Base-by-base conservation (phyloP, 345 rosid genomes). In the Populus tremula region DNA sequence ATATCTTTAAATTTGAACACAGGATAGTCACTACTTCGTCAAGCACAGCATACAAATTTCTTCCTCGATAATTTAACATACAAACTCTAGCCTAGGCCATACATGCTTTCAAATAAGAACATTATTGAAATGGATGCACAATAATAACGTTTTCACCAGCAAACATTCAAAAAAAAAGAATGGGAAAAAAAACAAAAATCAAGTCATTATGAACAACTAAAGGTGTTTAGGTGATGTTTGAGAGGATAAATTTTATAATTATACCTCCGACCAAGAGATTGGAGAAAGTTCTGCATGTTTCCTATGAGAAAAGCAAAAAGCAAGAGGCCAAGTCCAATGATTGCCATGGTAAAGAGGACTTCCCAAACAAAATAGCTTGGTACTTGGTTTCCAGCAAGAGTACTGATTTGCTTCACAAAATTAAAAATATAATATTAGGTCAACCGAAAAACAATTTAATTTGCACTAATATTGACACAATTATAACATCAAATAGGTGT, bases 271-370 rank as follows among this genome's bases (percentile, higher is more conserved):
- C 89, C 96, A 61, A 92, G 90, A 80, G 97, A 88, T 80, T 89
- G 98, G 79, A 95, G 98, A 83, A 95, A 91, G 81, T 92, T 95
- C 82, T 95, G 99, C 89, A 93, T 95, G 82, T 95, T 95, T 69
- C 99, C 99, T 76, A 93, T 93, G 77, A 95, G 94, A 79, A 89
- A 91, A 47, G 96, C 98, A 76, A 95, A 95, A 45, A 95, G 94
- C 89, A 95, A 82, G 74, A 95, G 97, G 27, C 99, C 99, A 23
- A 93, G 64, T 80, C 95, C 97, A 20, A 91, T 80, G 45, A 95
- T 89, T 35, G 79, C 87, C 98, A 95, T 93, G 43, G 98, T 93
- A 77, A 93, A 95, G 61, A 93, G 86, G 83, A 95, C 92, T 87
- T 95, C 99, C 85, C 89, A 74, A 2, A 87, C 47, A 78, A 87